Evolutionary conservation across 768 basidiomycete genomes (phyloP), one percentile per base, ranked within the genome.

Genomic region (Suillus americanus): DNA sequence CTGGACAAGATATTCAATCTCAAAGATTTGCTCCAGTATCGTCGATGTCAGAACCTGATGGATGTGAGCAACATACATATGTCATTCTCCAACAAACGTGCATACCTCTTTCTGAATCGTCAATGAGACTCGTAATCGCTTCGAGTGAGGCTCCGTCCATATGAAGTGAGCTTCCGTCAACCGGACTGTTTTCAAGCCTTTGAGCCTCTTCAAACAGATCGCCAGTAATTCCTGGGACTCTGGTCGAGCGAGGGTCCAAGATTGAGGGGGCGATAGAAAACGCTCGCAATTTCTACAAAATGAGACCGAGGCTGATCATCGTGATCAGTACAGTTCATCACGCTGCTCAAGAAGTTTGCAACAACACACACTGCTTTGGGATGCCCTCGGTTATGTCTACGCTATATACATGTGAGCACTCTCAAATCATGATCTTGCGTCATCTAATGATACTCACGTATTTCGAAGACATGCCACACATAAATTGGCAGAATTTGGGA

Each of bases 81-180:
- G 5, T 0, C 5, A 40, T 20, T 40, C 16, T 38, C 16, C 2
- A 23, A 40, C 16, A 25, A 18, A 18, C 10, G 18, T 16, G 73
- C 87, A 30, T 54, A 95, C 95, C 84, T 99, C 97, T 81, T 99
- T 99, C 80, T 99, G 97, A 66, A 99, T 95, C 0, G 97, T 97
- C 71, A 99, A 79, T 61, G 97, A 97, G 62, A 99, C 88, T 55
- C 94, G 86, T 66, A 99, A 76, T 43, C 97, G 86, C 73, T 96
- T 95, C 45, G 93, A 95, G 79, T 99, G 97, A 3, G 97, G 97
- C 73, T 99, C 97, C 25, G 97, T 99, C 97, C 97, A 99, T 72
- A 99, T 94, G 76, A 99, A 99, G 67, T 95, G 93, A 2, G 97
- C 97, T 67, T 99, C 97, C n/a, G 97, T 96, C 50, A 99, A 79